Conservation (phyloP, 805 yeast genomes). For the Yamadazyma kitorensis region DNA sequence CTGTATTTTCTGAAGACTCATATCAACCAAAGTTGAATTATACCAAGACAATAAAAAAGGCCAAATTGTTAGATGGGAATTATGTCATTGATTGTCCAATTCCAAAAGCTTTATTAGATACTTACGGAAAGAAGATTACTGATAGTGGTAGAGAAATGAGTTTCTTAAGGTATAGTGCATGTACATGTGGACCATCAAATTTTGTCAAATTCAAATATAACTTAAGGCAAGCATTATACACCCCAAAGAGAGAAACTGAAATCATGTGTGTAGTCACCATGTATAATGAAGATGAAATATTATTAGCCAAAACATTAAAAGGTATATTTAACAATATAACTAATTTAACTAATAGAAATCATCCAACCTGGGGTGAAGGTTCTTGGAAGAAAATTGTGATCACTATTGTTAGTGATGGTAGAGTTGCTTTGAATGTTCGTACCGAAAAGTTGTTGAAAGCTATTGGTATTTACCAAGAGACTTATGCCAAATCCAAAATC, state of each 20-base stretch:
- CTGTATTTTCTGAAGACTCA: constrained; percentile 21
- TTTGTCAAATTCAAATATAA: constrained; percentile 63
- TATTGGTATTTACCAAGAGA: constrained; percentile 90
- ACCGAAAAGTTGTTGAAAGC: constrained; percentile 80
- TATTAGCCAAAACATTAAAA: constrained; percentile 79
- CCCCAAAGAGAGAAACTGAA: constrained; percentile 80
- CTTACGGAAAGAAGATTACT: constrained; percentile 31
- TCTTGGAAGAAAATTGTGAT: constrained; percentile 95
- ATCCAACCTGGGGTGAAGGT: constrained; percentile 87
- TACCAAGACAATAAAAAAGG: constrained; percentile 42
- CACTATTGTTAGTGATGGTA: constrained; percentile 87
- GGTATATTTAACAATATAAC: constrained; percentile 88
- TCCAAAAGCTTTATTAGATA: constrained; percentile 35
- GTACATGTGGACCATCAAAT: constrained; percentile 84
- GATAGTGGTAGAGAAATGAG: constrained; percentile 59
- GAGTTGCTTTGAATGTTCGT: constrained; percentile 75
- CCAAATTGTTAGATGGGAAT: constrained; percentile 41
- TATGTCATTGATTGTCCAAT: constrained; percentile 44
- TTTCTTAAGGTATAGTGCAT: constrained; percentile 91
- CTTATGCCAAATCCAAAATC: constrained; percentile 89
- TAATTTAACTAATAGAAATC: constrained; percentile 63
- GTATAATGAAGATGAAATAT: constrained; percentile 84
- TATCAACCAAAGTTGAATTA: constrained; percentile 40
- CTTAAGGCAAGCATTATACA: constrained; percentile 78
- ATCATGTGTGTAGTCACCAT: constrained; percentile 81